These are phyloP conservation scores for Dioscorea dumetorum DNA, from an alignment of 106 monocot species.

Conservation along the genomic window DNA sequence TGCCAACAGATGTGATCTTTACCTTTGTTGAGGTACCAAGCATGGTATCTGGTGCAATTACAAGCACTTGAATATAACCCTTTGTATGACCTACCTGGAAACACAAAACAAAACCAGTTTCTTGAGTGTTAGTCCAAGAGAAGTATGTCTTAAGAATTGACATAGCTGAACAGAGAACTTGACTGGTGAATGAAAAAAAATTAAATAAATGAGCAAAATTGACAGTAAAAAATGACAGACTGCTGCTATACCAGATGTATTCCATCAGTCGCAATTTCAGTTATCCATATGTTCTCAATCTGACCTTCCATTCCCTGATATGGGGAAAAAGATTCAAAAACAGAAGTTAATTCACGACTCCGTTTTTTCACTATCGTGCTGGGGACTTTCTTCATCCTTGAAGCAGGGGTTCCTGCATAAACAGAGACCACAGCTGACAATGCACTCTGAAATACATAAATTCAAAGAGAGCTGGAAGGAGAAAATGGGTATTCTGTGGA, in stretches of 20 bases:
- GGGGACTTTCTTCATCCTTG: slow-evolving; percentile 97
- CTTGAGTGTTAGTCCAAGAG: too few species aligned
- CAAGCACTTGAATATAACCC: slow-evolving; percentile 90
- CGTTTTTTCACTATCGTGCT: slow-evolving; percentile 84
- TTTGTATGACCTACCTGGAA: slow-evolving; percentile 95
- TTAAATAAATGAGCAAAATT: neutral
- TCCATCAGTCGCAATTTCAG: slow-evolving; percentile 92
- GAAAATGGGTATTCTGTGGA: neutral
- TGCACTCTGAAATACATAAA: neutral
- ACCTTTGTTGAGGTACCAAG: slow-evolving; percentile 62
- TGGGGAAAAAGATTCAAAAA: slow-evolving; percentile 93
- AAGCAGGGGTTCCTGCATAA: slow-evolving; percentile 85
- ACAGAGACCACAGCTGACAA: slow-evolving; percentile 6
- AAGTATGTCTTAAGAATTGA: neutral
- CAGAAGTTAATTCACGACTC: slow-evolving; percentile 82
- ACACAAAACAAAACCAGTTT: neutral
- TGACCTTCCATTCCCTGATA: slow-evolving; percentile 82
- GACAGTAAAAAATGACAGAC: neutral
- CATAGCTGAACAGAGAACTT: neutral
- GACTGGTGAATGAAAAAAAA: neutral
- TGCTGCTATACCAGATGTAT: slow-evolving; percentile 62
- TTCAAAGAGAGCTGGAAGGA: neutral
- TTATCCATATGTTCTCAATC: slow-evolving; percentile 88
- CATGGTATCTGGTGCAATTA: slow-evolving; percentile 69
- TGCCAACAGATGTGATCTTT: slow-evolving; percentile 72